These are phyloP conservation scores for Aethionema arabicum DNA, from an alignment of 345 rosid genomes.

Conservation along the genomic window DNA sequence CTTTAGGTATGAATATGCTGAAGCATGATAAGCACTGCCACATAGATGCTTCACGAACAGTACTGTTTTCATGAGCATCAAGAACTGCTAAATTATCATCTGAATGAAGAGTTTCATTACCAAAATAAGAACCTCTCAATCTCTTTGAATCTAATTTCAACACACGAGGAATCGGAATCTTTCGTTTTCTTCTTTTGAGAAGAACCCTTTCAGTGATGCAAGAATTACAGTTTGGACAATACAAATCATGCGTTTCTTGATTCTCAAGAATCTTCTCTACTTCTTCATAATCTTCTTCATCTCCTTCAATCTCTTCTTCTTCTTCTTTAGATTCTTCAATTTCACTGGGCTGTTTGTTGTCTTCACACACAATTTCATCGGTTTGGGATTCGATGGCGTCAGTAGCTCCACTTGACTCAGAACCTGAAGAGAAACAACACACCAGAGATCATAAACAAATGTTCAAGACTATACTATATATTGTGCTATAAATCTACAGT, in stretches of 20 bases:
- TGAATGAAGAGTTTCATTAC: slow-evolving; percentile 19
- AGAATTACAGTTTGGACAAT: slow-evolving; percentile 76
- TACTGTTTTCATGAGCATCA: slow-evolving; percentile 20
- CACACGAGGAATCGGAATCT: slow-evolving; percentile 16
- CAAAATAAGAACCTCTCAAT: background rate
- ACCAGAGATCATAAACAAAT: too few relatives aligned
- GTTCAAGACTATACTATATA: too few relatives aligned
- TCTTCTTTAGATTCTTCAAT: slow-evolving; percentile 29
- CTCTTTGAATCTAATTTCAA: slow-evolving; percentile 32
- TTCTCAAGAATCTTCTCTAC: slow-evolving; percentile 60
- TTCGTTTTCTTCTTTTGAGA: slow-evolving; percentile 53
- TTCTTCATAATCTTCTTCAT: slow-evolving; percentile 45
- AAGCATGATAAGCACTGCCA: slow-evolving; percentile 79
- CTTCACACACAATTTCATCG: slow-evolving; percentile 19
- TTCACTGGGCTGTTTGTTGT: slow-evolving; percentile 30
- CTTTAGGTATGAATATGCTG: slow-evolving; percentile 63
- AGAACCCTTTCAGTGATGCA: slow-evolving; percentile 71
- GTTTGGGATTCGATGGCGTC: slow-evolving; percentile 20
- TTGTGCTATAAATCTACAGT: too few relatives aligned
- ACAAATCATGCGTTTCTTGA: slow-evolving; percentile 76
- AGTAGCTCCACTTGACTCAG: too few relatives aligned
- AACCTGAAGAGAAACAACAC: slow-evolving; percentile 21
- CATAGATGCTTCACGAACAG: slow-evolving; percentile 28
- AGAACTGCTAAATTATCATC: slow-evolving; percentile 23
- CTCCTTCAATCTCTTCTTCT: slow-evolving; percentile 55